Base-by-base conservation (phyloP, 2,329 filamentous ascomycete genomes). In the Pleoardoris graminearum region DNA sequence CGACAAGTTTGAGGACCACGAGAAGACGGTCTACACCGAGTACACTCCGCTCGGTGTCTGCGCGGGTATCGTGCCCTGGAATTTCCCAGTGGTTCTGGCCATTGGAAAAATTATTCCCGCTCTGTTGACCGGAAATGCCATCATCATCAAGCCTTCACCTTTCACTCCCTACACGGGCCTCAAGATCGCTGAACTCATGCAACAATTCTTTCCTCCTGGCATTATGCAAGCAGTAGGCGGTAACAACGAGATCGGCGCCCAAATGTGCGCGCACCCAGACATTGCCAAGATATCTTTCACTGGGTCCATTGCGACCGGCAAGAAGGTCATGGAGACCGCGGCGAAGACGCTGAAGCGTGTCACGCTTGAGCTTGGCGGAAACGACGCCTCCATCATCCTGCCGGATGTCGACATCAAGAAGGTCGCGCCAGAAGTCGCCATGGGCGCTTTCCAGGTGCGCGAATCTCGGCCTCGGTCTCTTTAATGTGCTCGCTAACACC, bases 261-360 rank as follows among this genome's bases (percentile, higher is more conserved):
- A 77, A 77, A 67, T 87, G 46, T 85, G 82, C 0, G 68, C 66
- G n/a, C 84, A 87, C 61, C 82, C 82, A 0, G 81, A 77, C 17
- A 79, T 87, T 50, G 77, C 80, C 51, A 87, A 85, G 76, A 81
- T 88, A 65, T 79, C 76, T 58, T 88, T 88, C 70, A 87, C 85
- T 0, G 84, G 85, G 2, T 85, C 82, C 10, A 82, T 77, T 6
- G 75, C 76, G 0, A 85, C 82, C 0, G 85, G 85, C 8, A 86
- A 85, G 75, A 79, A 79, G 67, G 80, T 87, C 48, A 80, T 85
- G 77, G 78, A 77, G 50, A 79, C 76, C n/a, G 79, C 77, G 47
- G 75, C 80, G 21, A 77, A 79, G 65, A 84, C 82, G 0, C 70
- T 87, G 22, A 87, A 86, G 76, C 75, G 83, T 35, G 77, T 84